These are phyloP conservation scores for Metschnikowia reukaufii DNA, from an alignment of 805 yeast species.

Conservation along the genomic window DNA sequence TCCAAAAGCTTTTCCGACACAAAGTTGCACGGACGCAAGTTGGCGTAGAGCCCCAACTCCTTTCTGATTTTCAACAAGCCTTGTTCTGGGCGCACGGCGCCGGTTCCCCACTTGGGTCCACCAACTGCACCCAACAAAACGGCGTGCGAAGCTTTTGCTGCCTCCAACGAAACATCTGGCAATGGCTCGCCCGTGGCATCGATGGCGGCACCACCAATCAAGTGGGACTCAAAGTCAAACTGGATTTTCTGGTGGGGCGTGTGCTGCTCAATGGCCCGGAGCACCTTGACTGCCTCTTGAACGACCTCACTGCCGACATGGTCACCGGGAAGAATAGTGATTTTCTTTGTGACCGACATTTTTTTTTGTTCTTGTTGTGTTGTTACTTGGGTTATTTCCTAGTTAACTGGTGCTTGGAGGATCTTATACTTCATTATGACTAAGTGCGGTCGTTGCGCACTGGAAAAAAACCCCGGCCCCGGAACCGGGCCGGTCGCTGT, in stretches of 20 bases:
- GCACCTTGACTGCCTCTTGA: slow-evolving; percentile 88
- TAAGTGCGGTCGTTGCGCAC: neutral
- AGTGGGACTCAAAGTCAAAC: slow-evolving; percentile 77
- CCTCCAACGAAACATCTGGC: slow-evolving; percentile 78
- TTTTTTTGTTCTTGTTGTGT: slow-evolving; percentile 14
- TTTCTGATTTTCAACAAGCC: slow-evolving; percentile 93
- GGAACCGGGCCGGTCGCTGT: slow-evolving; percentile 9
- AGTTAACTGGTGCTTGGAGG: neutral
- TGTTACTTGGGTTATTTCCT: neutral
- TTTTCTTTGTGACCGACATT: slow-evolving; percentile 49
- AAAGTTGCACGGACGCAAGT: slow-evolving; percentile 94
- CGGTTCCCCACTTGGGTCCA: slow-evolving; percentile 99
- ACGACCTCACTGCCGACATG: slow-evolving; percentile 93
- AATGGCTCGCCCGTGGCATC: slow-evolving; percentile 95
- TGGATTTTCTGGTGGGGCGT: slow-evolving; percentile 45
- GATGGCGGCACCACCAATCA: slow-evolving; percentile 98
- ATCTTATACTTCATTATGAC: neutral
- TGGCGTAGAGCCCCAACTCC: slow-evolving; percentile 91
- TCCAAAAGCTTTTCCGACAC: slow-evolving; percentile 80
- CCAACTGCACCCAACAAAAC: slow-evolving; percentile 98
- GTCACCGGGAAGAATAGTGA: slow-evolving; percentile 93
- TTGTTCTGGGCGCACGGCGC: slow-evolving; percentile 94
- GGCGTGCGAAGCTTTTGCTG: slow-evolving; percentile 87
- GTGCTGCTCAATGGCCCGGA: slow-evolving; percentile 66
- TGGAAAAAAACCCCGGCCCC: slow-evolving; percentile 3